Evolutionary conservation across 257 asterid species (phyloP), one percentile per base, ranked within the genome.

Genomic region (Fraxinus excelsior): DNA sequence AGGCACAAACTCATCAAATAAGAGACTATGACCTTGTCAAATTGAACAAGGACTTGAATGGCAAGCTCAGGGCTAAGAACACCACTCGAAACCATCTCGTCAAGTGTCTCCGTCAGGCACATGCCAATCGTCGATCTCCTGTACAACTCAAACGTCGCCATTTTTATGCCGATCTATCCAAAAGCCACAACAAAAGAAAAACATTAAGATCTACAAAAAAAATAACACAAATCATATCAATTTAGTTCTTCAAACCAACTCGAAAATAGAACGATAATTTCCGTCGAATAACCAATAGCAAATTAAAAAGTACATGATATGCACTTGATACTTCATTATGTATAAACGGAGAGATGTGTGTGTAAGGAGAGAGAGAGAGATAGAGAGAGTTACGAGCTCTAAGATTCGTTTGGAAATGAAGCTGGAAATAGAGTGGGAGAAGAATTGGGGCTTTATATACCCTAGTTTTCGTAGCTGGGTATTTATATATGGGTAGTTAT

Each of bases 91-190:
- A 87, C 89, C 89, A 87, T 79, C 77, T 87, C 91, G 64, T 87
- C 91, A 6, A 87, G 89, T 21, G 91, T 83, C 60, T 87, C 89
- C 25, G 89, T 87, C 82, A 87, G 76, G 34, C 91, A 87, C 91
- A 87, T 87, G 75, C 91, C 91, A 64, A 87, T 83, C 56, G 91
- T 87, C 11, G 91, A 87, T 73, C 91, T 85, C 77, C 91, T 71
- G 73, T 87, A 87, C 70, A 87, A 76, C 86, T 87, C 91, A 49
- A 87, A 87, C 18, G 91, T 87, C 67, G 91, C 89, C 91, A 87
- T 87, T n/a, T 42, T 68, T 68, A 21, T 34, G 70, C 65, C 73
- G 16, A 68, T 68, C 72, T 68, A 68, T 68, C 72, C 25, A 31
- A 16, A 67, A 16, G 49, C 49, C 49, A 10, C 5, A 32, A 34